Evolutionary conservation across 2,329 filamentous ascomycete species (phyloP), one percentile per base, ranked within the genome.

Genomic region (Ophiostoma ips): DNA sequence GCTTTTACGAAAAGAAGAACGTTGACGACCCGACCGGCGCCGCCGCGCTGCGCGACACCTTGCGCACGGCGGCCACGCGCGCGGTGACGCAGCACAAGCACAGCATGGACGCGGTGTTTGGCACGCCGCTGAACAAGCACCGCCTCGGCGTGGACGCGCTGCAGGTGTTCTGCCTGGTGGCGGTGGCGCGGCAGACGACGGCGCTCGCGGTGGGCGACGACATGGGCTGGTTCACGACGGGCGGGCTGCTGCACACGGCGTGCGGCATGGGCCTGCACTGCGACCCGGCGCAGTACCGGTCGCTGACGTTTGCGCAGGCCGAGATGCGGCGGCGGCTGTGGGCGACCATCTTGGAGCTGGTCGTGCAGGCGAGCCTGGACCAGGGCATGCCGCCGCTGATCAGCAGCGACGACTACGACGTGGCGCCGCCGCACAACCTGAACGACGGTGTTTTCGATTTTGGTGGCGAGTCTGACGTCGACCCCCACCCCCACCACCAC

Each of bases 181-280:
- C 50, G 1, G 30, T 58, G 1, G 55, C 55, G 34, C 52, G 56
- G 2, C 55, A 58, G 55, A 53, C 53, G 0, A 69, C 68, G 28
- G 67, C 65, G 12, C 64, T 76, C 3, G 53, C 56, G 34, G 15
- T 52, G 5, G 69, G 68, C 3, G 67, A 67, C 5, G 75, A 79
- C 53, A 58, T 77, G 4, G 64, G 68, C 1, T 79, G 74, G 74
- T 67, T 75, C 31, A 65, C 70, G 2, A 64, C 69, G 0, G 76
- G 76, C 1, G 61, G 65, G 0, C 53, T 79, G 11, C 52, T 77
- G n/a, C 66, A 76, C 11, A 69, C 68, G 8, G 77, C 75, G 48
- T 71, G 80, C 58, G 69, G 69, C 50, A 77, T 79, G 68, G 76
- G 77, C 3, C 63, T 79, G 6, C 75, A 76, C 57, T 69, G 73